Percentiles rank a stretch among this genome's conserved stretches.
Evolutionary conservation across 495 filamentous ascomycete species (phyloP).

Genomic region (Penicillium lividum): DNA sequence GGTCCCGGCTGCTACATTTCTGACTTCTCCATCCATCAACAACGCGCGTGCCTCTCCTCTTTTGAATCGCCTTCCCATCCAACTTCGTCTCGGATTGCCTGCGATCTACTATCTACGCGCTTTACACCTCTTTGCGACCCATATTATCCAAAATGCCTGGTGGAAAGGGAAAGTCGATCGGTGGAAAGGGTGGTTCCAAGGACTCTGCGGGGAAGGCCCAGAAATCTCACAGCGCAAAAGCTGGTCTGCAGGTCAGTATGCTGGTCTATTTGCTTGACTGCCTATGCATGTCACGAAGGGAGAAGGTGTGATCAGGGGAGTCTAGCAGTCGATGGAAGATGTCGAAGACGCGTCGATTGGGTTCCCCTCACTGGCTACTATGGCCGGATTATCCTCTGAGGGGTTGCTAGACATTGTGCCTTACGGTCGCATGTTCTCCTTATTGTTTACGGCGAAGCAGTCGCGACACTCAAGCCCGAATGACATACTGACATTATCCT

Average conservation of each 20-base stretch:
- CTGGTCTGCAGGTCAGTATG: slow-evolving; percentile 91
- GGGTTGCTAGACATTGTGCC: background rate
- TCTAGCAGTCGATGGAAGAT: slow-evolving; percentile 11
- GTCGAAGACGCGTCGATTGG: slow-evolving; percentile 25
- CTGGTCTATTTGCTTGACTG: slow-evolving; percentile 8
- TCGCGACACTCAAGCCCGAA: background rate
- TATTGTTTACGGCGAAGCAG: background rate
- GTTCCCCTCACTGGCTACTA: slow-evolving; percentile 15
- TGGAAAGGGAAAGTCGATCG: slow-evolving; percentile 92
- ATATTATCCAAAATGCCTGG: slow-evolving; percentile 64
- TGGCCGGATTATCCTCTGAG: background rate
- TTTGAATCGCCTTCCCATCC: slow-evolving; percentile 40
- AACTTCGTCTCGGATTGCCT: slow-evolving; percentile 30
- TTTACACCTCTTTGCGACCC: slow-evolving; percentile 29
- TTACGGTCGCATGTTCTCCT: slow-evolving; percentile 18
- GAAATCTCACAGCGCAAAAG: slow-evolving; percentile 97
- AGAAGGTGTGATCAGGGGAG: slow-evolving; percentile 16
- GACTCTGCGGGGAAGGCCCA: slow-evolving; percentile 80
- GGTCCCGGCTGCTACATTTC: slow-evolving; percentile 46
- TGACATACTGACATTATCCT: slow-evolving; percentile 15
- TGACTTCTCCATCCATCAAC: slow-evolving; percentile 54
- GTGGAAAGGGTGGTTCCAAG: slow-evolving; percentile 87
- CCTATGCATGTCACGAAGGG: background rate
- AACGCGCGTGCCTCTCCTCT: slow-evolving; percentile 42
- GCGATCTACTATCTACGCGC: slow-evolving; percentile 27